A percentile compares a stretch with the other conserved stretches of the same genome.
phyloP scores from a whole-genome alignment of 805 yeast genomes.

The Nakazawaea holstii region DNA sequence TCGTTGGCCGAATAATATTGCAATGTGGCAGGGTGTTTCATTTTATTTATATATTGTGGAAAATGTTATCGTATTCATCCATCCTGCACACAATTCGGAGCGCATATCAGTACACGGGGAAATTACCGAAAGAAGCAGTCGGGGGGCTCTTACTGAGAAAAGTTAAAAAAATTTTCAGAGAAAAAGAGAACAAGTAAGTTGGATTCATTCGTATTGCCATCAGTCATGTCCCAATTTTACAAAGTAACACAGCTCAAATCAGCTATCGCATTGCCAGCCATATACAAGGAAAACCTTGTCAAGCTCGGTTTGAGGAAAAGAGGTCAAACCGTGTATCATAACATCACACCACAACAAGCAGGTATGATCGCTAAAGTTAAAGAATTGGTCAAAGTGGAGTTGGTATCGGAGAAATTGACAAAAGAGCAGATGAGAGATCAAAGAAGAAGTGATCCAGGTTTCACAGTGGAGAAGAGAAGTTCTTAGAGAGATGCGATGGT shows the following conservation, averaged over 20 bases:
- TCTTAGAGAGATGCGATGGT: too few relatives aligned
- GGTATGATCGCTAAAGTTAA: conserved; percentile 80
- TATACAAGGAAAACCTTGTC: conserved; percentile 55
- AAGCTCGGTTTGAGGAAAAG: conserved; percentile 73
- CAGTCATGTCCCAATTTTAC: conserved; percentile 28
- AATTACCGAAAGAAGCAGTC: neutral
- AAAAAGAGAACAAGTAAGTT: neutral
- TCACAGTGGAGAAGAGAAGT: conserved; percentile 33
- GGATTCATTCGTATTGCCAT: neutral
- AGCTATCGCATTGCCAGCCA: conserved; percentile 76
- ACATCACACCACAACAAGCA: conserved; percentile 73
- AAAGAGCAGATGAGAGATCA: conserved; percentile 45
- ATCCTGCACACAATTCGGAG: too few relatives aligned
- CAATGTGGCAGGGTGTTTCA: too few relatives aligned
- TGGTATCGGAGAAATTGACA: conserved; percentile 50
- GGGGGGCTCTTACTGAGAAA: neutral
- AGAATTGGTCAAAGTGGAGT: conserved; percentile 79
- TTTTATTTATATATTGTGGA: too few relatives aligned
- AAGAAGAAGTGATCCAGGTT: conserved; percentile 66
- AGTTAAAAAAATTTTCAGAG: neutral
- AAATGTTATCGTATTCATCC: too few relatives aligned
- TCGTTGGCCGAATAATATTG: too few relatives aligned
- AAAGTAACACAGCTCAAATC: conserved; percentile 78
- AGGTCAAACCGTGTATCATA: conserved; percentile 68
- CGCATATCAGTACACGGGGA: too few relatives aligned